phyloP scores from a whole-genome alignment of 2,329 filamentous ascomycete species.

The Graphium sp. region DNA sequence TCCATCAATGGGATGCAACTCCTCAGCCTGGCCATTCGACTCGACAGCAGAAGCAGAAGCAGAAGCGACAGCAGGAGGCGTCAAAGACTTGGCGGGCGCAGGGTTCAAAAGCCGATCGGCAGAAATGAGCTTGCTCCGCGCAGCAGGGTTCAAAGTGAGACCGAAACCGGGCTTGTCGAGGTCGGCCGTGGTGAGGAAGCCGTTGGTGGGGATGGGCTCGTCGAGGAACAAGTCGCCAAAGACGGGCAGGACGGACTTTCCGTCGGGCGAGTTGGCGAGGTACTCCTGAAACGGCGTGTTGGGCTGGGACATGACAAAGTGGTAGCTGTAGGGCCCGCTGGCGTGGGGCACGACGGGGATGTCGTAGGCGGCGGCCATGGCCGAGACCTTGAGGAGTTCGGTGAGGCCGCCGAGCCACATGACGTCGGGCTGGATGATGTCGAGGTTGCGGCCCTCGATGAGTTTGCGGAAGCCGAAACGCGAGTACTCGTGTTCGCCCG shows the following conservation, averaged over 20 bases:
- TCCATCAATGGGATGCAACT: too few species aligned
- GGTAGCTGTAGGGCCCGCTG: constrained; percentile 86
- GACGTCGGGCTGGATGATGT: constrained; percentile 89
- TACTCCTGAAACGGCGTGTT: constrained; percentile 96
- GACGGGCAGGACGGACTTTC: constrained; percentile 75
- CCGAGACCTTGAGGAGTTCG: constrained; percentile 75
- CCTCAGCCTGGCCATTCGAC: constrained; percentile 1
- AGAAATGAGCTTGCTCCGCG: constrained; percentile 54
- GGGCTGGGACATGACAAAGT: constrained; percentile 85
- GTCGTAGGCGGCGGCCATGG: constrained; percentile 83
- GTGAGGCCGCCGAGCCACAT: constrained; percentile 96
- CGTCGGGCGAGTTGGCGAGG: constrained; percentile 81
- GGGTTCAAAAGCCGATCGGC: constrained; percentile 58
- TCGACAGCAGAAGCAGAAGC: too few species aligned
- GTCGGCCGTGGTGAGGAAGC: constrained; percentile 62
- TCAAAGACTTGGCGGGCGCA: constrained; percentile 29
- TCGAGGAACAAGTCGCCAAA: constrained; percentile 85
- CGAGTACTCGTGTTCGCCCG: constrained; percentile 90
- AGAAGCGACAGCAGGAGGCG: constrained; percentile 12
- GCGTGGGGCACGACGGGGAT: constrained; percentile 92
- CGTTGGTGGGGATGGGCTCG: constrained; percentile 74
- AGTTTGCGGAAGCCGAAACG: constrained; percentile 90
- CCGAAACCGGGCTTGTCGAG: constrained; percentile 87
- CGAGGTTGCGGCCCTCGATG: constrained; percentile 77
- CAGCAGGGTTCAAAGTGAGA: constrained; percentile 67